A percentile compares a stretch with the other conserved stretches of the same genome.
Evolutionary conservation across 768 basidiomycete genomes (phyloP).

Genomic region (Boletellus ananas): DNA sequence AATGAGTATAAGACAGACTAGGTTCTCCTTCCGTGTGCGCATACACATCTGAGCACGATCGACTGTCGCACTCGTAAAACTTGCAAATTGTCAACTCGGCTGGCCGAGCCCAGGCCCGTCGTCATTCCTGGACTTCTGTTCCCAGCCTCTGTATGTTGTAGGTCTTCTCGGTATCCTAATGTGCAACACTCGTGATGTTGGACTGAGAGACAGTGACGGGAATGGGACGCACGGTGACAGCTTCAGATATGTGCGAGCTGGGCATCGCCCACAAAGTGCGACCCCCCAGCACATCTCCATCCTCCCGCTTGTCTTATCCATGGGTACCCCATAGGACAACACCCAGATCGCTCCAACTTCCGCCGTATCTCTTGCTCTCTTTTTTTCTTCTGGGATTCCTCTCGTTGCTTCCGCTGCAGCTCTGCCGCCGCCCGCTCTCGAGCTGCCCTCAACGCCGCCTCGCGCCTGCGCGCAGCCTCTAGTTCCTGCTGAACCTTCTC

Average conservation of each 20-base stretch:
- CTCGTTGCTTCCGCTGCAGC: conserved; percentile 26
- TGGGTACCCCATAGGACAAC: conserved; percentile 43
- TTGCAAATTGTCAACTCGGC: too few species aligned
- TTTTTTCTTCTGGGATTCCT: conserved; percentile 8
- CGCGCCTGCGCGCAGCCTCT: conserved; percentile 30
- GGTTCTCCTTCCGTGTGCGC: too few species aligned
- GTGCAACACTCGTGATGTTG: too few species aligned
- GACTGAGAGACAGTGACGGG: not conserved
- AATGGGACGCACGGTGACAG: not conserved
- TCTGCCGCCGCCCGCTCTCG: conserved; percentile 25
- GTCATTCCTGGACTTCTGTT: too few species aligned
- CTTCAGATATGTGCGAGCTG: conserved; percentile 21
- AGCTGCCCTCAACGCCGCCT: conserved; percentile 21
- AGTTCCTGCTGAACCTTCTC: conserved; percentile 23
- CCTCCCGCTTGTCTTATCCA: conserved; percentile 42
- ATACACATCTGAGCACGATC: too few species aligned
- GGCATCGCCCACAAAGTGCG: conserved; percentile 35
- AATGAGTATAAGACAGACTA: too few species aligned
- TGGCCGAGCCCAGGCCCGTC: too few species aligned
- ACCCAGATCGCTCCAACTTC: conserved; percentile 44
- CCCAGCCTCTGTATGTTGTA: too few species aligned
- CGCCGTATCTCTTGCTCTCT: conserved; percentile 34
- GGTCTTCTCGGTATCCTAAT: too few species aligned
- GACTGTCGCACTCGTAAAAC: too few species aligned
- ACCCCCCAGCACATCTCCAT: conserved; percentile 47